Evolutionary conservation across 192 early-diverging fungal genomes (phyloP).

Genomic region (Backusella luteola): DNA sequence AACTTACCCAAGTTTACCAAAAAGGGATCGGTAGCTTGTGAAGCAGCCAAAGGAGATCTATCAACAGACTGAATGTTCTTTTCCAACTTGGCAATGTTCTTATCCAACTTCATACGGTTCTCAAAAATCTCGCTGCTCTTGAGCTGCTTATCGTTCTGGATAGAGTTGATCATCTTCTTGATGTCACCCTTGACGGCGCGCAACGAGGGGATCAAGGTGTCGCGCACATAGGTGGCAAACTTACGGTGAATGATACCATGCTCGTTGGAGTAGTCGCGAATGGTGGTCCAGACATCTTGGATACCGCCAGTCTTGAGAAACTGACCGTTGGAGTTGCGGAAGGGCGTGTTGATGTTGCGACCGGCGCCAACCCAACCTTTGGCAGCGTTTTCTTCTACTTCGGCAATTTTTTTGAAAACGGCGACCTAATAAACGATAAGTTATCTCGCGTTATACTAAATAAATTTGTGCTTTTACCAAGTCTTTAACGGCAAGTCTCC

Average conservation of each 20-base stretch:
- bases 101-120: constrained; percentile 14
- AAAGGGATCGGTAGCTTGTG: constrained; percentile 13
- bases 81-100: constrained; percentile 6
- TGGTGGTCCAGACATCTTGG: constrained; percentile 27
- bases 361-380: constrained; percentile 21
- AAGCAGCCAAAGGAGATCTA: neutral
- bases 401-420: constrained; percentile 26
- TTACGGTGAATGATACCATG: constrained; percentile 21
- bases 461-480: constrained; percentile 13
- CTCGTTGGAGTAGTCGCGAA: constrained; percentile 22
- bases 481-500: constrained; percentile 25
- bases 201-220: constrained; percentile 16
- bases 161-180: constrained; percentile 16
- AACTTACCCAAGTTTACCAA: constrained; percentile 17
- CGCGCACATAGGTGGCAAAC: constrained; percentile 15
- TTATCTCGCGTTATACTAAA: no score
- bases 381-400: neutral
- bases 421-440: neutral
- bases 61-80: constrained; percentile 6
- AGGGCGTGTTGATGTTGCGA: constrained; percentile 14
- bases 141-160: constrained; percentile 18
- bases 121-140: constrained; percentile 16
- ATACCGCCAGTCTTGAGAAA: constrained; percentile 28
- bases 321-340: constrained; percentile 1
- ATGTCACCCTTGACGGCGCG: constrained; percentile 20